Evolutionary conservation across 331 rosid genomes (phyloP).

Genomic region (Phaseolus coccineus): DNA sequence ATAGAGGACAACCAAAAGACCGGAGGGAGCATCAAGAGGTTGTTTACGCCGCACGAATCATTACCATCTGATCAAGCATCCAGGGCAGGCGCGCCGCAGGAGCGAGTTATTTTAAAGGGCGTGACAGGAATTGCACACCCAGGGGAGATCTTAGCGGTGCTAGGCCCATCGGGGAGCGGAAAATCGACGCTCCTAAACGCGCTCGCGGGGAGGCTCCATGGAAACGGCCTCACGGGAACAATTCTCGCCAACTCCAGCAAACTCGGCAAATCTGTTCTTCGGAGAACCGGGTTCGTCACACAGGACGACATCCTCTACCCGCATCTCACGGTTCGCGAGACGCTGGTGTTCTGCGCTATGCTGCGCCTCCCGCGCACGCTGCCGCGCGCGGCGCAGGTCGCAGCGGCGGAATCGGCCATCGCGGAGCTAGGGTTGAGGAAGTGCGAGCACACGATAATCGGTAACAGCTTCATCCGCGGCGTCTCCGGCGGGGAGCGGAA

Average conservation of each 20-base stretch:
- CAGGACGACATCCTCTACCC: conserved; percentile 91
- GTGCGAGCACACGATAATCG: conserved; percentile 79
- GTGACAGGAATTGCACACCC: conserved; percentile 80
- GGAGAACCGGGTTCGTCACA: conserved; percentile 79
- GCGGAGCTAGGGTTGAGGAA: conserved; percentile 68
- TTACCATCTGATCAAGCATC: conserved; percentile 49
- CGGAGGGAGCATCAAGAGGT: conserved; percentile 41
- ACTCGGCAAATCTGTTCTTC: conserved; percentile 53
- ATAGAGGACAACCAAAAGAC: conserved; percentile 43
- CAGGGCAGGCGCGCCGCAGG: conserved; percentile 39
- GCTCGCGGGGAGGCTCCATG: conserved; percentile 69
- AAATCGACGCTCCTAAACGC: conserved; percentile 88
- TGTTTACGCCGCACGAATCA: conserved; percentile 22
- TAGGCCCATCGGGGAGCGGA: conserved; percentile 94
- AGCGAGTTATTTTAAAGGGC: conserved; percentile 64
- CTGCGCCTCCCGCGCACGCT: conserved; percentile 68
- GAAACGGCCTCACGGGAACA: conserved; percentile 66
- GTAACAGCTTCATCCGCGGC: conserved; percentile 81
- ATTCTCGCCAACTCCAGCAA: conserved; percentile 68
- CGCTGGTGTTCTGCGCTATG: conserved; percentile 78
- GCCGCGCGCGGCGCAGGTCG: conserved; percentile 49
- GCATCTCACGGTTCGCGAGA: conserved; percentile 82
- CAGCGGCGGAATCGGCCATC: conserved; percentile 69
- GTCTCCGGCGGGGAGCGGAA: conserved; percentile 93
- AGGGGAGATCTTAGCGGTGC: conserved; percentile 85